These are phyloP conservation scores for Blastocystis sp. DNA, from an alignment of 352 stramenopile genomes.

Conservation along the genomic window DNA sequence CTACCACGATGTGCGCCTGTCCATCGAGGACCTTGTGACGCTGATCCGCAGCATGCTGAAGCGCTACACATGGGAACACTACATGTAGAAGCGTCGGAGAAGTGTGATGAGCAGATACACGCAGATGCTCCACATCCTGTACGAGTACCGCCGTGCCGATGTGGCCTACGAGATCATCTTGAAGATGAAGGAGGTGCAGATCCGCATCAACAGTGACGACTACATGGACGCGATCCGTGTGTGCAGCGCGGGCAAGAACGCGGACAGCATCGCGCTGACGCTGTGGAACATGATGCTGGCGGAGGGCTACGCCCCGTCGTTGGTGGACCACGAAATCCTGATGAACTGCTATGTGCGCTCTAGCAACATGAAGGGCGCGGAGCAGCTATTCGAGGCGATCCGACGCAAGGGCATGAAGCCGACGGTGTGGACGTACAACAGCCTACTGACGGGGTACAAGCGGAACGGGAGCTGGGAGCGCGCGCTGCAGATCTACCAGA, in stretches of 20 bases:
- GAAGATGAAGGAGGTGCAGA: conserved; percentile 13
- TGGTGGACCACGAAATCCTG: conserved; percentile 48
- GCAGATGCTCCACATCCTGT: conserved; percentile 59
- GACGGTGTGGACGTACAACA: conserved; percentile 64
- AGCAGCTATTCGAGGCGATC: conserved; percentile 59
- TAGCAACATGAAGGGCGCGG: conserved; percentile 7
- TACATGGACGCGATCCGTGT: conserved; percentile 53
- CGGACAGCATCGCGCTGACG: neutral
- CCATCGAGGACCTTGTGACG: conserved; percentile 5
- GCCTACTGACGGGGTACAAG: conserved; percentile 39
- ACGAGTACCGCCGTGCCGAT: conserved; percentile 30
- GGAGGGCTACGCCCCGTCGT: conserved; percentile 29
- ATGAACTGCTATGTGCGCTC: conserved; percentile 53
- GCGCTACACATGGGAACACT: conserved; percentile 35
- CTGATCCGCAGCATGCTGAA: conserved; percentile 44
- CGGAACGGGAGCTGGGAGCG: conserved; percentile 42
- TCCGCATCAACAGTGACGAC: conserved; percentile 36
- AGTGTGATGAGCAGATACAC: neutral
- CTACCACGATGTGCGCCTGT: conserved; percentile 57
- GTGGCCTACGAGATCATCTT: conserved; percentile 5
- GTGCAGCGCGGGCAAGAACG: conserved; percentile 24
- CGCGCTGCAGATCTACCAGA: conserved; percentile 64
- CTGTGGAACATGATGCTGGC: conserved; percentile 44
- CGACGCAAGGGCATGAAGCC: conserved; percentile 33
- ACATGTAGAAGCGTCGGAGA: neutral